These are phyloP conservation scores for Volvox reticuliferus DNA, from an alignment of 139 green algal genomes.

Conservation along the genomic window DNA sequence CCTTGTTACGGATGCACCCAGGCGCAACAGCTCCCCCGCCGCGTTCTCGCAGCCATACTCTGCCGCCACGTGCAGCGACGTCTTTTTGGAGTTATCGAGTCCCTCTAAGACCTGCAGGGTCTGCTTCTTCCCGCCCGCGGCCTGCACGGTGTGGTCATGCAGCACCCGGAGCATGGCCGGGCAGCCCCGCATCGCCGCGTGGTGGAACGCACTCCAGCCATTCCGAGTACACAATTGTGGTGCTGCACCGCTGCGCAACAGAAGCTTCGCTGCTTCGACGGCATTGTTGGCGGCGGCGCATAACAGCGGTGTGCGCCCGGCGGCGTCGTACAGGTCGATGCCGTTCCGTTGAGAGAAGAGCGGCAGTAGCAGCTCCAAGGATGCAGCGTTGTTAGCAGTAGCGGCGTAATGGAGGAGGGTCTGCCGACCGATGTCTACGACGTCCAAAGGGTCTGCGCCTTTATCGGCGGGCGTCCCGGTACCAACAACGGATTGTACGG, in stretches of 20 bases:
- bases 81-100: not conserved
- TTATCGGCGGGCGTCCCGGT: too few species aligned
- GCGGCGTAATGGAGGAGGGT: slow-evolving; percentile 41
- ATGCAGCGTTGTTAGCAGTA: not conserved
- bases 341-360: not conserved
- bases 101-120: not conserved
- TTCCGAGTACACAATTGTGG: not conserved
- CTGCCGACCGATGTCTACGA: not conserved
- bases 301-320: not conserved
- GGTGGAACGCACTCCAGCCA: slow-evolving; percentile 15
- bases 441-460: not conserved
- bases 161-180: not conserved
- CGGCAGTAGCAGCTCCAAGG: slow-evolving; percentile 26
- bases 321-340: not conserved
- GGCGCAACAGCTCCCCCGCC: not conserved
- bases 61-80: slow-evolving; percentile 34
- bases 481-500: too few species aligned
- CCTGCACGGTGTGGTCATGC: not conserved
- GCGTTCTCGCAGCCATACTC: not conserved
- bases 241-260: not conserved
- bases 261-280: not conserved
- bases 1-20: not conserved
- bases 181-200: slow-evolving; percentile 13
- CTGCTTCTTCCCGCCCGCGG: not conserved
- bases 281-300: not conserved